Evolutionary conservation across 768 basidiomycete genomes (phyloP), one percentile per base, ranked within the genome.

Genomic region (Hydnomerulius pinastri): DNA sequence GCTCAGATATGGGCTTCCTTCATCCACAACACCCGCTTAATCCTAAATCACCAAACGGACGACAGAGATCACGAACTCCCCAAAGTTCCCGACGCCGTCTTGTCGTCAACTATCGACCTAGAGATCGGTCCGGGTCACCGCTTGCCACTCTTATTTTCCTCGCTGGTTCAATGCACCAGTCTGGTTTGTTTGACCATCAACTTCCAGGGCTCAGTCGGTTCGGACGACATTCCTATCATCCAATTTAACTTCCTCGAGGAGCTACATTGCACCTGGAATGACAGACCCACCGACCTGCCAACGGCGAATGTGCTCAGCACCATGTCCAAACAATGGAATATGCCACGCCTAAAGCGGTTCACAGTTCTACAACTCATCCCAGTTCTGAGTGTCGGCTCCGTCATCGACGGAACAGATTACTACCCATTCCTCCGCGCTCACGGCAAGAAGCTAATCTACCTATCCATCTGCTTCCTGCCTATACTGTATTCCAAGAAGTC

Each of bases 91-190:
- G 21, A 11, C 15, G 5, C 20, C 12, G 15, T 40, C 11, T 25
- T 40, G 23, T 40, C 23, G 39, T 40, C 39, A 13, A 40, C 15
- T 10, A 6, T 23, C 21, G 33, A 35, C 13, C 17, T 40, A 23
- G 23, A 40, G 10, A 25, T 40, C 25, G 23, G 23, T 2, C 23
- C 39, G 21, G 11, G 24, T 24, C 5, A 25, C 7, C 24, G 4
- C 23, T 40, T 21, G 23, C 39, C 23, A 20, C 24, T 15, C 6
- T 2, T 43, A 24, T n/a, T 49, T 21, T 15, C 43, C 18, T 50
- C 23, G 13, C 48, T 50, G 18, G 41, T 36, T 6, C 48, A 45
- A n/a, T 29, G 48, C 24, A 45, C 30, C 21, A 32, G n/a, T 20
- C 43, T 50, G 11, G 27, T 28, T 17, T 24, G 11, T n/a, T 11